Evolutionary conservation across 208 protist species (phyloP).

Genomic region (Trypanosoma congolense): DNA sequence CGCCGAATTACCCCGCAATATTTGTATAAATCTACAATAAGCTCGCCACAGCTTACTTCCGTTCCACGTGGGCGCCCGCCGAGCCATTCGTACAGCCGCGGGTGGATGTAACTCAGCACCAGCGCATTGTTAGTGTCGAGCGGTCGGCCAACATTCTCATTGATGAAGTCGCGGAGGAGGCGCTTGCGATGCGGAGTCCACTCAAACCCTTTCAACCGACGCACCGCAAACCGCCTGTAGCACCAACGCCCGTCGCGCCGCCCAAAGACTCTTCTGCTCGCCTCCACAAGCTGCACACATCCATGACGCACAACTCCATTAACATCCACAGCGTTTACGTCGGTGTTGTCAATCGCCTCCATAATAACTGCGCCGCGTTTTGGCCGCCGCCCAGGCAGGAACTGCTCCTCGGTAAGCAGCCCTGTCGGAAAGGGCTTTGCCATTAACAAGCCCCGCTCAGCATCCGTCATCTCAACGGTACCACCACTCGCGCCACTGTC

Average conservation of each 20-base stretch:
- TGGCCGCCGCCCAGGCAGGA: constrained; percentile 18
- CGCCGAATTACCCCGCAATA: constrained; percentile 45
- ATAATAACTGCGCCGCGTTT: constrained; percentile 57
- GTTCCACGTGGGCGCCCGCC: constrained; percentile 17
- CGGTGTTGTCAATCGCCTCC: constrained; percentile 75
- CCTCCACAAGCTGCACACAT: constrained; percentile 61
- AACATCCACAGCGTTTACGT: constrained; percentile 50
- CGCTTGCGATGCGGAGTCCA: constrained; percentile 23
- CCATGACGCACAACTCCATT: constrained; percentile 43
- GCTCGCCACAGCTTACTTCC: constrained; percentile 54
- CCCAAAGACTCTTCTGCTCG: constrained; percentile 41
- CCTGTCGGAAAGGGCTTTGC: background rate
- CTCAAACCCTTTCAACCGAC: constrained; percentile 42
- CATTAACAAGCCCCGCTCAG: background rate
- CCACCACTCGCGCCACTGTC: background rate
- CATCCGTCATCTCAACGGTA: background rate
- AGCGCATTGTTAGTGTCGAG: constrained; percentile 36
- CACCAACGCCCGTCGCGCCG: constrained; percentile 23
- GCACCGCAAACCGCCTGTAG: constrained; percentile 63
- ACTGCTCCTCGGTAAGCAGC: constrained; percentile 28
- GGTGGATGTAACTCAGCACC: constrained; percentile 38
- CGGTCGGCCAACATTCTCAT: constrained; percentile 22
- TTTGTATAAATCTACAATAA: constrained; percentile 74
- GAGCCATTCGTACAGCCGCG: constrained; percentile 35
- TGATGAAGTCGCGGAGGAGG: constrained; percentile 12